Evolutionary conservation across 2,329 filamentous ascomycete genomes (phyloP).

Genomic region (Ophiocordyceps australis): DNA sequence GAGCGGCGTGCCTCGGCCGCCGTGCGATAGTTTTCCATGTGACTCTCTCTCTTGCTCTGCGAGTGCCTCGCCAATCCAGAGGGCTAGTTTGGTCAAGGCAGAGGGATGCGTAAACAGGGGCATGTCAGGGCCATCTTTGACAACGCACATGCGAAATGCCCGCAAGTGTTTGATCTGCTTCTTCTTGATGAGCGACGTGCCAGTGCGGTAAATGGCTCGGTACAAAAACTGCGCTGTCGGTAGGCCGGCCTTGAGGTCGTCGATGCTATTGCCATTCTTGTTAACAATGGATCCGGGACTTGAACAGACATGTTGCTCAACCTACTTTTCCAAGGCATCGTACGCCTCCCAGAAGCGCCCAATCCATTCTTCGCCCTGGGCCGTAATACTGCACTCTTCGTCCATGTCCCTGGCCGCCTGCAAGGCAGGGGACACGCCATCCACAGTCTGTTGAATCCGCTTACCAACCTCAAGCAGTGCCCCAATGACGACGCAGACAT

Average conservation of each 20-base stretch:
- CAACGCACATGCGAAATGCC: slow-evolving; percentile 86
- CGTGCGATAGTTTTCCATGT: slow-evolving; percentile 49
- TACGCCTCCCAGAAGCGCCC: slow-evolving; percentile 54
- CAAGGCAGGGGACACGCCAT: slow-evolving; percentile 9
- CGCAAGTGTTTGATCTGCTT: slow-evolving; percentile 83
- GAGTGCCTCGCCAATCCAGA: slow-evolving; percentile 89
- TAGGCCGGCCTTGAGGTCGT: slow-evolving; percentile 57
- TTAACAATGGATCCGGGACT: not conserved
- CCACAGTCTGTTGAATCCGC: slow-evolving; percentile 18
- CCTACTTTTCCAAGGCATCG: slow-evolving; percentile 52
- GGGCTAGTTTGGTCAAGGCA: slow-evolving; percentile 77
- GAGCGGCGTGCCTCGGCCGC: slow-evolving; percentile 61
- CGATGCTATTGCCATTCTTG: slow-evolving; percentile 33
- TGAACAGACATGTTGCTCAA: slow-evolving; percentile 4
- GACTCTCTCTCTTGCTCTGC: slow-evolving; percentile 70
- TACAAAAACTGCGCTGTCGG: slow-evolving; percentile 78
- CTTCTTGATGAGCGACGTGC: slow-evolving; percentile 81
- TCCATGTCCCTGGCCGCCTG: slow-evolving; percentile 21
- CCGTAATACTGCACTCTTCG: slow-evolving; percentile 26
- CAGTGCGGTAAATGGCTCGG: slow-evolving; percentile 82
- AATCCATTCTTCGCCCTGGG: slow-evolving; percentile 46
- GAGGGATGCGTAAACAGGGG: slow-evolving; percentile 84
- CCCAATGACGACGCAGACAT: slow-evolving; percentile 83
- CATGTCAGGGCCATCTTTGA: slow-evolving; percentile 87
- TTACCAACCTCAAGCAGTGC: slow-evolving; percentile 85